A percentile compares a stretch with the other conserved stretches of the same genome.
These are phyloP conservation scores for Blastobotrys malaysiensis DNA, from an alignment of 1,139 yeast species.

Conservation along the genomic window DNA sequence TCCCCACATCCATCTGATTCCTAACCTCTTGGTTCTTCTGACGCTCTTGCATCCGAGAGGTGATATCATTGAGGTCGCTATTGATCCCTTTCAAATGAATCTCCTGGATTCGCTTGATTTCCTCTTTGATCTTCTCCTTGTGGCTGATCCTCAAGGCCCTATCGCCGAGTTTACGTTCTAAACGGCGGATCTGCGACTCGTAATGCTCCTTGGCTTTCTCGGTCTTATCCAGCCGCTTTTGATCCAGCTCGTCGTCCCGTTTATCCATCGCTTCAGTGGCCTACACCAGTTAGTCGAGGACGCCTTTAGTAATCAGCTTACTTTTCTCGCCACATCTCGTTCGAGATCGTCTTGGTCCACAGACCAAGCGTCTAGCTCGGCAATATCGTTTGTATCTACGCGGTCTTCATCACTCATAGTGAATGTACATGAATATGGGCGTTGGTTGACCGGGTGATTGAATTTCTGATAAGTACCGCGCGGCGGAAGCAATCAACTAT, in stretches of 20 bases:
- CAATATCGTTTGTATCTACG: constrained; percentile 12
- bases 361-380: constrained; percentile 31
- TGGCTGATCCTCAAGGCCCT: constrained; percentile 64
- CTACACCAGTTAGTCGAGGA: constrained; percentile 11
- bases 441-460: neutral
- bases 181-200: constrained; percentile 39
- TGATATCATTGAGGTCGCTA: constrained; percentile 64
- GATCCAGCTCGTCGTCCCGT: constrained; percentile 68
- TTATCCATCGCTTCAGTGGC: constrained; percentile 59
- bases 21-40: constrained; percentile 16
- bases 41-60: constrained; percentile 42
- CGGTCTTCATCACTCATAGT: neutral
- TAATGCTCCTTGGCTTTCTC: constrained; percentile 38
- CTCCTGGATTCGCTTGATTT: constrained; percentile 47
- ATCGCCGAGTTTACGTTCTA: constrained; percentile 47
- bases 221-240: constrained; percentile 66
- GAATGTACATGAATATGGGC: neutral
- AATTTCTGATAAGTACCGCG: neutral
- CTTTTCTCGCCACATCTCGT: constrained; percentile 52
- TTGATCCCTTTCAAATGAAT: constrained; percentile 50
- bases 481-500: neutral
- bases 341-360: constrained; percentile 75
- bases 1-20: constrained; percentile 13
- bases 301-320: constrained; percentile 6
- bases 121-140: constrained; percentile 49